phyloP scores from a whole-genome alignment of 1,284 basidiomycete genomes.

The Apiotrichum mycotoxinovorans region DNA sequence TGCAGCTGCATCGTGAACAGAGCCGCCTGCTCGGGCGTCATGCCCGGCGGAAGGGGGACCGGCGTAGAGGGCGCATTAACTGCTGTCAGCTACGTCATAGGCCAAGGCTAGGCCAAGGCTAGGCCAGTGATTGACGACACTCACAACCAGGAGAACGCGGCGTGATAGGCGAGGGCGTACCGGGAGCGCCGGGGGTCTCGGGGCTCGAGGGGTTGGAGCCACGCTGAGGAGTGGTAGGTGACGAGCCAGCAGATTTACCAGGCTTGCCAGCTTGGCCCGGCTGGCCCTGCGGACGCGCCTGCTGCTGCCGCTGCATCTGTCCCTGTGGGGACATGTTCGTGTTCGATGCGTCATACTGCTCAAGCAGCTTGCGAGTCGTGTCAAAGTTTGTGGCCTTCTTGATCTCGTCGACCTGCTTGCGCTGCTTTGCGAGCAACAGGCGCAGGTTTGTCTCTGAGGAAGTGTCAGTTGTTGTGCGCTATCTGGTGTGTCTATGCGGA shows the following conservation, averaged over 20 bases:
- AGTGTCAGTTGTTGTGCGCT: neutral
- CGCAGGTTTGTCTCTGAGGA: conserved; percentile 72
- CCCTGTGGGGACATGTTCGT: conserved; percentile 17
- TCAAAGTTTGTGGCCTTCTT: conserved; percentile 98
- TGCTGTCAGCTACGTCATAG: neutral
- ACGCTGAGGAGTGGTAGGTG: conserved; percentile 1
- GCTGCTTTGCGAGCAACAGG: conserved; percentile 70
- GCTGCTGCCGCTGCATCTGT: neutral
- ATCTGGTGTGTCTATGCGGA: no score
- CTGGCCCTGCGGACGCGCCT: neutral
- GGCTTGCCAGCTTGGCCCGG: neutral
- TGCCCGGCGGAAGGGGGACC: conserved; percentile 29
- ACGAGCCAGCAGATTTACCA: neutral
- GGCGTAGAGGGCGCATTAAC: conserved; percentile 18
- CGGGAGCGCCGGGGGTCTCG: conserved; percentile 24
- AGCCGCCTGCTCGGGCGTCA: conserved; percentile 45
- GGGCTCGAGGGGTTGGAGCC: neutral
- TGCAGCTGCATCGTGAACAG: conserved; percentile 43
- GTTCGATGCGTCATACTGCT: conserved; percentile 71
- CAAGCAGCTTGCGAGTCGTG: conserved; percentile 80
- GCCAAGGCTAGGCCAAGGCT: no score
- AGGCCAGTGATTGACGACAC: no score
- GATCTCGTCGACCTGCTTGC: conserved; percentile 87
- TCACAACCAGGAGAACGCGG: conserved; percentile 30
- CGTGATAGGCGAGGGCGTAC: neutral